Conservation (phyloP, 83 land plant species). For the Picea engelmannii region DNA sequence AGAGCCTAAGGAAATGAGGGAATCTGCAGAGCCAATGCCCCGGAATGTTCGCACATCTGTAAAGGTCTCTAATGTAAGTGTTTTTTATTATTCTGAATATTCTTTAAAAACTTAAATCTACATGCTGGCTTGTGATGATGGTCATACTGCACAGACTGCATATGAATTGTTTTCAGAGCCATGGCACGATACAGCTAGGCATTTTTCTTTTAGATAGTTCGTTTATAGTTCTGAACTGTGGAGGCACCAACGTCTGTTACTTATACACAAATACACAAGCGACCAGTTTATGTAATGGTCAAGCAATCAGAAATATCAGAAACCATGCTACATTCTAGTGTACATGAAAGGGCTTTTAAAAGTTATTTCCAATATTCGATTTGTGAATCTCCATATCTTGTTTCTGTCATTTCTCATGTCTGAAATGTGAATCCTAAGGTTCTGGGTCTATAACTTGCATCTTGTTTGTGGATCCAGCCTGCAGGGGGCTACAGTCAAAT, state of each 20-base stretch:
- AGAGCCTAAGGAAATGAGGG: constrained; percentile 25
- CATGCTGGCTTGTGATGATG: constrained; percentile 1
- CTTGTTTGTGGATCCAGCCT: constrained; percentile 5
- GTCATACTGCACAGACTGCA: too few relatives aligned
- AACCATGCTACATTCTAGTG: too few relatives aligned
- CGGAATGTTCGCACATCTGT: constrained; percentile 51
- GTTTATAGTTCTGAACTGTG: background rate
- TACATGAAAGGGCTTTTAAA: too few relatives aligned
- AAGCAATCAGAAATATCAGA: too few relatives aligned
- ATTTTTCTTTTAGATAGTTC: background rate
- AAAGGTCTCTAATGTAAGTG: constrained; percentile 52
- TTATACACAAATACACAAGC: background rate
- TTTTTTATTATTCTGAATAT: background rate
- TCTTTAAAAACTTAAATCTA: background rate
- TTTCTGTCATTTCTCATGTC: background rate
- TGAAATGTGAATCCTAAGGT: background rate
- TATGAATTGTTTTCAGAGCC: background rate
- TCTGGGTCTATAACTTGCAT: background rate
- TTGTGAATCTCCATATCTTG: background rate
- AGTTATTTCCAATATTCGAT: too few relatives aligned
- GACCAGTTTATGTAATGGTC: background rate
- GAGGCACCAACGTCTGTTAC: background rate
- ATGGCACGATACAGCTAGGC: constrained; percentile 3
- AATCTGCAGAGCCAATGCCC: constrained; percentile 32
- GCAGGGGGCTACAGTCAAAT: constrained; percentile 16